phyloP scores from a whole-genome alignment of 768 basidiomycete genomes.

The Lactifluus subvellereus region DNA sequence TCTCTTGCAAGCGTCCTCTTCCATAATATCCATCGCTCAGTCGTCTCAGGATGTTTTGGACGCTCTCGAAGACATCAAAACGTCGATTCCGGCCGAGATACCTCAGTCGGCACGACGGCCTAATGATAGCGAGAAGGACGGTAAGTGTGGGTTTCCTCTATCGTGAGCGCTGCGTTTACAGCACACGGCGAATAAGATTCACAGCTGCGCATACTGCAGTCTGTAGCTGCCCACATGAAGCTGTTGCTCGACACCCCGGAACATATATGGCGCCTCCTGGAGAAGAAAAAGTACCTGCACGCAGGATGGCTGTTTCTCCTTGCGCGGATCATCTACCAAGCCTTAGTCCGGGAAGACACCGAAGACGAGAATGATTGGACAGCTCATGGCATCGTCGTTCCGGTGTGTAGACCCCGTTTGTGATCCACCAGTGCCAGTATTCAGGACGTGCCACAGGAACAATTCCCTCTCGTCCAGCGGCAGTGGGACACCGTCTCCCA shows the following conservation, averaged over 20 bases:
- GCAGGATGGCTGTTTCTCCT: slow-evolving; percentile 88
- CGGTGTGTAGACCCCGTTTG: slow-evolving; percentile 37
- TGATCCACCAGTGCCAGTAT: not conserved
- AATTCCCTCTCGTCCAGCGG: slow-evolving; percentile 83
- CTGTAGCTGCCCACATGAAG: slow-evolving; percentile 84
- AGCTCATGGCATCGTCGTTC: slow-evolving; percentile 53
- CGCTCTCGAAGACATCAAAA: slow-evolving; percentile 57
- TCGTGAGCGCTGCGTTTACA: not conserved
- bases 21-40: slow-evolving; percentile 68
- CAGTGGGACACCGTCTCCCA: slow-evolving; percentile 91
- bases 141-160: slow-evolving; percentile 7
- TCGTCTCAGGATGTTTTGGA: slow-evolving; percentile 62
- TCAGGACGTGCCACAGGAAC: slow-evolving; percentile 44
- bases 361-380: slow-evolving; percentile 59
- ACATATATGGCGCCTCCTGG: slow-evolving; percentile 83
- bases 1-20: slow-evolving; percentile 77
- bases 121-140: slow-evolving; percentile 17
- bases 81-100: slow-evolving; percentile 37
- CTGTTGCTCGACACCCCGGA: slow-evolving; percentile 90
- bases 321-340: slow-evolving; percentile 76
- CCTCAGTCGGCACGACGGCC: slow-evolving; percentile 10
- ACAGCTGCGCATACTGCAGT: slow-evolving; percentile 62
- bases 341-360: slow-evolving; percentile 57
- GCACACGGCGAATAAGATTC: slow-evolving; percentile 40
- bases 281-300: slow-evolving; percentile 69